Conservation (phyloP, 306 rosid species). For the Echinosophora koreensis region DNA sequence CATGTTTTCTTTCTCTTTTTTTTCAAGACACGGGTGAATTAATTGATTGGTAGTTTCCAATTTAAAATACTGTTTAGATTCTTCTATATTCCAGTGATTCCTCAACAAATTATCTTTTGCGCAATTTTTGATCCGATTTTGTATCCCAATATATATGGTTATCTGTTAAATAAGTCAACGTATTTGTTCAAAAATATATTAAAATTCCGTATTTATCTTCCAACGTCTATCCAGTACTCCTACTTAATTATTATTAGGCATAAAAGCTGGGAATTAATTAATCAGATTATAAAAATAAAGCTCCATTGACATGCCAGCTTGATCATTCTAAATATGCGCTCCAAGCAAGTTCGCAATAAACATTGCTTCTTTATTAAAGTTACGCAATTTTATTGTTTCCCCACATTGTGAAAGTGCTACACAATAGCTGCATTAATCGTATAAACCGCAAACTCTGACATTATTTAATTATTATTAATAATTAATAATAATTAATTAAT, state of each 20-base stretch:
- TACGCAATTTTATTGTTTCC: background rate
- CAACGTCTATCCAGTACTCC: background rate
- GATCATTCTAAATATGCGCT: background rate
- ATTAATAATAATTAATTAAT: background rate
- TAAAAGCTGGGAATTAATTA: background rate
- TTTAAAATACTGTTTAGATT: background rate
- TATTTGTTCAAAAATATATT: background rate
- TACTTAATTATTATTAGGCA: too few relatives aligned
- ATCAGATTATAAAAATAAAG: background rate
- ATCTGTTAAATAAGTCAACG: too few relatives aligned
- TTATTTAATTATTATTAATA: too few relatives aligned
- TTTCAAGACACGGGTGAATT: too few relatives aligned
- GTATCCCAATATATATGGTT: background rate
- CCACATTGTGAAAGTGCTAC: background rate
- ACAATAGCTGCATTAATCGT: background rate
- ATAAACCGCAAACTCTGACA: background rate
- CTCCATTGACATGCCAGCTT: slow-evolving; percentile 10
- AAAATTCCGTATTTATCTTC: background rate
- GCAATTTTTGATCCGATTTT: background rate
- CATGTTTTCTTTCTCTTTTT: too few relatives aligned
- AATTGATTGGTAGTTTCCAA: background rate
- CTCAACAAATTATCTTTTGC: background rate
- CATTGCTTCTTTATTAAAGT: background rate
- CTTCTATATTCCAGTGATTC: background rate
- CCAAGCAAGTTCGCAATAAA: background rate